Evolutionary conservation across 2,329 filamentous ascomycete species (phyloP), one percentile per base, ranked within the genome.

Genomic region (Fusarium anthophilum): DNA sequence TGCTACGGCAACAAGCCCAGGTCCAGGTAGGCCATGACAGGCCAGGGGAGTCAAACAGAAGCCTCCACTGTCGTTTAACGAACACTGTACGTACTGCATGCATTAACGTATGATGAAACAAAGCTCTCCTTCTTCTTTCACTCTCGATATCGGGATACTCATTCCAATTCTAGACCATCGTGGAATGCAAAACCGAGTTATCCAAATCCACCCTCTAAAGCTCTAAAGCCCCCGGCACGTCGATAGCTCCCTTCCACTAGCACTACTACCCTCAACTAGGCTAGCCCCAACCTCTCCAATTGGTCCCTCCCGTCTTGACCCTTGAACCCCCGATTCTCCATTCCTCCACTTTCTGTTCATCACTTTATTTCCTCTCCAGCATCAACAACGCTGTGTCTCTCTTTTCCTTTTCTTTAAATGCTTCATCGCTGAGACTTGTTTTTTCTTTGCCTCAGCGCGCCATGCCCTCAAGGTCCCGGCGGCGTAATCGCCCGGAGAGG

Each of bases 391-490:
- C 32, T 37, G 50, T 54, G 37, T 28, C 41, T 20, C 38, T n/a
- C 35, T 32, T n/a, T 24, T 48, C 35, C 30, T 48, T 28, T 47
- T 28, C 20, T 17, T 47, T 54, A 48, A n/a, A 70, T 70, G 67
- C 67, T 70, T 65, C 47, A 48, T 17, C 47, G 26, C 32, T 70
- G 66, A 70, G 15, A 54, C 58, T 22, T 26, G 7, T 15, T 12
- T 15, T 15, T 8, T 2, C 30, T 14, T 18, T 30, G 5, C n/a
- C 7, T 26, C 11, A 53, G 45, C 35, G 41, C 30, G 63, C 26
- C 56, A 77, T 75, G 76, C 75, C 75, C 67, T 59, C 54, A 50
- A 47, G 65, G 63, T 35, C 35, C 20, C 54, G 55, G n/a, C 51
- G 63, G 51, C 65, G 63, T 63, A 73, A 50, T 38, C 48, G 60